These are phyloP conservation scores for Neurospora sp. DNA, from an alignment of 2,329 filamentous ascomycete species.

Conservation along the genomic window DNA sequence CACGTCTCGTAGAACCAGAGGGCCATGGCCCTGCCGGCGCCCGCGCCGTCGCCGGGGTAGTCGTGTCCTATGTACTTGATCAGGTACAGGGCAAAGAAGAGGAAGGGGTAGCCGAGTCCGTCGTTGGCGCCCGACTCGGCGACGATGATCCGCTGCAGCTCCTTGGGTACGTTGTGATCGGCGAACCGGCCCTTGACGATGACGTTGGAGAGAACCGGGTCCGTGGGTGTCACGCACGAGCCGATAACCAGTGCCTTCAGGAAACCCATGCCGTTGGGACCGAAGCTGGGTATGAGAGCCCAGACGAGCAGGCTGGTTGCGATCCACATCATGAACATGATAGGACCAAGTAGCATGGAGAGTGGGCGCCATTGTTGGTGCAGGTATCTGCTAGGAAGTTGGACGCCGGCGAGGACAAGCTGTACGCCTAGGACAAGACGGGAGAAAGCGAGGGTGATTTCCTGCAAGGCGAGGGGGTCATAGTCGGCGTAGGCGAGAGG, in stretches of 20 bases:
- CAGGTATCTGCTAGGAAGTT: constrained; percentile 76
- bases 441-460: constrained; percentile 73
- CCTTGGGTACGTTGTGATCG: constrained; percentile 76
- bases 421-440: constrained; percentile 84
- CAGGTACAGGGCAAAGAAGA: constrained; percentile 76
- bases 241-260: constrained; percentile 72
- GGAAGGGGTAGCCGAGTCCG: constrained; percentile 78
- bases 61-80: constrained; percentile 62
- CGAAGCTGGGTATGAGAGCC: constrained; percentile 54
- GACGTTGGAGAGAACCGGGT: constrained; percentile 77
- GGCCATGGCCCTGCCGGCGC: constrained; percentile 56
- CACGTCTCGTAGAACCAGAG: constrained; percentile 81
- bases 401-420: constrained; percentile 77
- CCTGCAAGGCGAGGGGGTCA: constrained; percentile 48
- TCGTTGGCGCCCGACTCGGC: constrained; percentile 85
- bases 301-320: constrained; percentile 69
- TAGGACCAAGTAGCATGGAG: constrained; percentile 64
- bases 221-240: constrained; percentile 85
- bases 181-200: constrained; percentile 93
- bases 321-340: constrained; percentile 84
- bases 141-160: constrained; percentile 70
- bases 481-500: constrained; percentile 63
- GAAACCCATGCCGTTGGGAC: constrained; percentile 40
- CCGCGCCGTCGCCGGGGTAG: constrained; percentile 44
- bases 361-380: constrained; percentile 69